Conservation (phyloP, 2,329 filamentous ascomycete genomes). For the Cladorrhinum sp. region DNA sequence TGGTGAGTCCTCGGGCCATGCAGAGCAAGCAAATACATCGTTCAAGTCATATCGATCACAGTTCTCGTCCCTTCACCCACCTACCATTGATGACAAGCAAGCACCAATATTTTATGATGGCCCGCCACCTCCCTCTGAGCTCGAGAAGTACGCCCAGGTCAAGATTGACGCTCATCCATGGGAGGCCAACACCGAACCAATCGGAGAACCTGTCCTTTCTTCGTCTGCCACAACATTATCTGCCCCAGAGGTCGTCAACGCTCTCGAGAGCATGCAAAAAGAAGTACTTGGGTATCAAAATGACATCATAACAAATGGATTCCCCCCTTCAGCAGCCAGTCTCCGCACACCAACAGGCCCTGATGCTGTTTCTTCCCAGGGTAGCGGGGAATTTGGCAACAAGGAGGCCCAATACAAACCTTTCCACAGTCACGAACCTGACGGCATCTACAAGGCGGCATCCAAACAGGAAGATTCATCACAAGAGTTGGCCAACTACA, state of each 20-base stretch:
- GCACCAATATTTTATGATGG: constrained; percentile 34
- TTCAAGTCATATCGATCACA: constrained; percentile 37
- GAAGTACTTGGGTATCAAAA: constrained; percentile 25
- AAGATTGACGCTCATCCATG: constrained; percentile 31
- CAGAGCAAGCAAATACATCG: constrained; percentile 24
- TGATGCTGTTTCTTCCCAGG: constrained; percentile 23
- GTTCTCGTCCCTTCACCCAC: constrained; percentile 30
- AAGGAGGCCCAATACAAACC: constrained; percentile 42
- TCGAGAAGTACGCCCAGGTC: constrained; percentile 35
- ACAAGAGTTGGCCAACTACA: constrained; percentile 10
- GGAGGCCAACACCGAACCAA: constrained; percentile 10
- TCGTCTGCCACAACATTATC: constrained; percentile 1
- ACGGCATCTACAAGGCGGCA: constrained; percentile 15
- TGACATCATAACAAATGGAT: constrained; percentile 12
- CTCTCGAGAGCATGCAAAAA: constrained; percentile 22
- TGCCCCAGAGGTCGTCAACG: constrained; percentile 14
- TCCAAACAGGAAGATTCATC: neutral
- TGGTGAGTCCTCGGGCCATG: constrained; percentile 16
- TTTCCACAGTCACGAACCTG: constrained; percentile 12
- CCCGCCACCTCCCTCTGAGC: constrained; percentile 35
- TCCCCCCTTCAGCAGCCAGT: constrained; percentile 15
- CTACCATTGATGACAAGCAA: constrained; percentile 17
- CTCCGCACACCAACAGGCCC: constrained; percentile 8
- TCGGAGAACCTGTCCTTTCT: neutral
- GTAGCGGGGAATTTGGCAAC: constrained; percentile 31